These are phyloP conservation scores for Suhomyces wounanorum DNA, from an alignment of 1,139 yeast species.

Conservation along the genomic window DNA sequence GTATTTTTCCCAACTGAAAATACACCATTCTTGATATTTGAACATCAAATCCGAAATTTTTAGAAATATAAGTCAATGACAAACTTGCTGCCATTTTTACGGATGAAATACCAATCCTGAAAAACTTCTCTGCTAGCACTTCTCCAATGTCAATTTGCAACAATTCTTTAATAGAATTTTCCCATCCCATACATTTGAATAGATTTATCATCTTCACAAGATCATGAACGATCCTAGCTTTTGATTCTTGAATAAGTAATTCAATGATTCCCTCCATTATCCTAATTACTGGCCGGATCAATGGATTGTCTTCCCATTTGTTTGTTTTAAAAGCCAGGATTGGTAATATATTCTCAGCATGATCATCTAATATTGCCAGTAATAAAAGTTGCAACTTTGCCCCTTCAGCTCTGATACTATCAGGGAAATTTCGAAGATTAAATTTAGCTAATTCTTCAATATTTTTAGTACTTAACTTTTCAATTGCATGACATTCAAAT, in stretches of 20 bases:
- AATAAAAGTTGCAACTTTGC: background rate
- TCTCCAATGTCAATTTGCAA: background rate
- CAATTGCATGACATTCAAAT: background rate
- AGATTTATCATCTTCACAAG: background rate
- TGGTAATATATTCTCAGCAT: no score
- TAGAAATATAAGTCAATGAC: background rate
- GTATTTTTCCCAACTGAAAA: background rate
- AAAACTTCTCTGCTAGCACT: no score
- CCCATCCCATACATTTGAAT: background rate
- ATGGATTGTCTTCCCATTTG: background rate
- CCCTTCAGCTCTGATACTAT: background rate
- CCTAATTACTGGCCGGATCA: background rate
- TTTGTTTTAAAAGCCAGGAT: background rate
- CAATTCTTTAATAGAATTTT: background rate
- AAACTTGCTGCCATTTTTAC: background rate
- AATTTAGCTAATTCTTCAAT: background rate
- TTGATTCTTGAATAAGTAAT: background rate
- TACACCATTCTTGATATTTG: background rate
- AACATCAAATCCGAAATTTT: background rate
- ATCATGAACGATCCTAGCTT: background rate
- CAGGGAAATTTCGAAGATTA: background rate
- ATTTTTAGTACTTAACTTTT: background rate
- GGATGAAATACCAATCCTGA: background rate
- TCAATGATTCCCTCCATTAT: background rate
- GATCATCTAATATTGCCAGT: background rate